These are phyloP conservation scores for Fistulifera pelliculosa DNA, from an alignment of 108 stramenopile species.

Conservation along the genomic window DNA sequence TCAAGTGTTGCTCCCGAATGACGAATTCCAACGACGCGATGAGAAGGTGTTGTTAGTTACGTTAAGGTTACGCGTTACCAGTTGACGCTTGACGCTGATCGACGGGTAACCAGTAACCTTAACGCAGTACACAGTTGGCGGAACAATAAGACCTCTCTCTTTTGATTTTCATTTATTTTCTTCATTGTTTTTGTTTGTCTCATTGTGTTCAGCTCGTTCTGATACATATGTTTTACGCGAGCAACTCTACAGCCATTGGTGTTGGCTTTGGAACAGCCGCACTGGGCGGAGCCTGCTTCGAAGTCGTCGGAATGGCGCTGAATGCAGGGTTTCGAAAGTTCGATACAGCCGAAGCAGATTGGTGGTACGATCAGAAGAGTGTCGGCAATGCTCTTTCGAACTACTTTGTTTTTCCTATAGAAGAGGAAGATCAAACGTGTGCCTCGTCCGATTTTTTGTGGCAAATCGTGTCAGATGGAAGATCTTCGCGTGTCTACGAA, in stretches of 20 bases:
- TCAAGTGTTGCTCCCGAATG: no score
- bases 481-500: constrained; percentile 35
- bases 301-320: constrained; percentile 28
- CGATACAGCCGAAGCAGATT: constrained; percentile 40
- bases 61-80: no score
- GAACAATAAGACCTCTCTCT: no score
- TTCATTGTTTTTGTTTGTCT: no score
- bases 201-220: no score
- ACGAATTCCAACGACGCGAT: no score
- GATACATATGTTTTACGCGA: not conserved
- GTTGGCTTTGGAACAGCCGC: constrained; percentile 44
- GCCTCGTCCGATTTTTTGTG: not conserved
- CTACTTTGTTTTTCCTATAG: constrained; percentile 4
- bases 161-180: no score
- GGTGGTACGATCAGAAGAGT: constrained; percentile 36
- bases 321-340: constrained; percentile 40
- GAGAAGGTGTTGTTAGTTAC: no score
- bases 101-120: no score
- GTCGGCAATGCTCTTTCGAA: constrained; percentile 23
- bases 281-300: constrained; percentile 19
- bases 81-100: no score
- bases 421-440: constrained; percentile 1
- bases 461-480: constrained; percentile 1
- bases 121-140: no score
- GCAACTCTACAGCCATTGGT: constrained; percentile 11